Evolutionary conservation across 345 rosid species (phyloP).

Genomic region (Sisymbrium irio): DNA sequence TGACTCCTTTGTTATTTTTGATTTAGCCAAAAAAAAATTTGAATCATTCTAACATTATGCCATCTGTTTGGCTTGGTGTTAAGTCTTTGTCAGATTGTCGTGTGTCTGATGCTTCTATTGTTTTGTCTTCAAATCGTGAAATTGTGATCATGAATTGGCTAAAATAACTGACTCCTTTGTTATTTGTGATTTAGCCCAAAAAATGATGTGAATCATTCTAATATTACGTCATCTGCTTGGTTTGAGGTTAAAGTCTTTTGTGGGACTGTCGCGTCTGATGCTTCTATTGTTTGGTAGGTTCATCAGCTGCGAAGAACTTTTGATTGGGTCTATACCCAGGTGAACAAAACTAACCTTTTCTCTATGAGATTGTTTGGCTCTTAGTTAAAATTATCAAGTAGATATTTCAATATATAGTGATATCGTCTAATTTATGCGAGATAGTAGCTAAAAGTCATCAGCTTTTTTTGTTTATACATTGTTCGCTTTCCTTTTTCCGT

Average conservation of each 20-base stretch:
- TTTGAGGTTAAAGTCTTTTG: not conserved
- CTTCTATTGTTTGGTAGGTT: slow-evolving; percentile 49
- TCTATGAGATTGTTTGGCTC: not conserved
- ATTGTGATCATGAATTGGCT: no score
- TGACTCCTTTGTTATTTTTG: not conserved
- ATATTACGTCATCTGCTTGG: not conserved
- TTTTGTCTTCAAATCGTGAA: not conserved
- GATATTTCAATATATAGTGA: not conserved
- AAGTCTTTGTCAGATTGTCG: slow-evolving; percentile 6
- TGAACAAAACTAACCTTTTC: slow-evolving; percentile 25
- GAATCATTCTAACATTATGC: not conserved
- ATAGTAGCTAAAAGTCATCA: not conserved
- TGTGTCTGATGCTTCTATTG: slow-evolving; percentile 36
- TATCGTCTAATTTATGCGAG: not conserved
- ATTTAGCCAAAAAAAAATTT: not conserved
- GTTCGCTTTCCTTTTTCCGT: not conserved
- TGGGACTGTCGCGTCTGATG: slow-evolving; percentile 29
- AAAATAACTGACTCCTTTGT: no score
- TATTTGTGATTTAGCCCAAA: not conserved
- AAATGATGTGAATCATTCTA: not conserved
- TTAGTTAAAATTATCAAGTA: not conserved
- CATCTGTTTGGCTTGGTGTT: not conserved
- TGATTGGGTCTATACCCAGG: slow-evolving; percentile 79
- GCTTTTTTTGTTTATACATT: not conserved
- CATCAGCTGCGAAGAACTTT: slow-evolving; percentile 74